These are phyloP conservation scores for Nematocida major DNA, from an alignment of 371 early-diverging fungal genomes.

Conservation along the genomic window DNA sequence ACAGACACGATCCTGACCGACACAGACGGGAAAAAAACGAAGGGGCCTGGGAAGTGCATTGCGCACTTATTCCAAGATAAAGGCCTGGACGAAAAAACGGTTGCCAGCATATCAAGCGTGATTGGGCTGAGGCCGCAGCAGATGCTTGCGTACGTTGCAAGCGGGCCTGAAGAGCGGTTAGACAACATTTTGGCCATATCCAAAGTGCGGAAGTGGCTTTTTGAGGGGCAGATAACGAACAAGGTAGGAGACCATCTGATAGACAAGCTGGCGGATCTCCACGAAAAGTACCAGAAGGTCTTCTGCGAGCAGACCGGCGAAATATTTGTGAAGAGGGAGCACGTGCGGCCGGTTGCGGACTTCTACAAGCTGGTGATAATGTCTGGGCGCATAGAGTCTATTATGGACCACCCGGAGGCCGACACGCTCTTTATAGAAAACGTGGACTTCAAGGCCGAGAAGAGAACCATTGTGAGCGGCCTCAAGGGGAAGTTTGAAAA, in stretches of 20 bases:
- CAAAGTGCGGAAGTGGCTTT: conserved; percentile 45
- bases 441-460: conserved; percentile 52
- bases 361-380: conserved; percentile 62
- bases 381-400: conserved; percentile 59
- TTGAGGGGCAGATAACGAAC: conserved; percentile 43
- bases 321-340: conserved; percentile 4
- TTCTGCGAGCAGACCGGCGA: conserved; percentile 16
- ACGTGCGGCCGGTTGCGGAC: conserved; percentile 15
- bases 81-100: background rate
- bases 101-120: conserved; percentile 13
- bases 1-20: background rate
- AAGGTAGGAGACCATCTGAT: conserved; percentile 26
- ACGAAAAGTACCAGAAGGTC: conserved; percentile 18
- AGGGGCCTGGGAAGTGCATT: conserved; percentile 28
- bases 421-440: conserved; percentile 63
- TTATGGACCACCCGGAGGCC: conserved; percentile 60
- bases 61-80: background rate
- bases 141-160: conserved; percentile 29
- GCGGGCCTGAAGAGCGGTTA: conserved; percentile 3
- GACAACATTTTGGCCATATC: conserved; percentile 28
- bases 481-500: conserved; percentile 55
- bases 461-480: conserved; percentile 62
- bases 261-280: conserved; percentile 21
- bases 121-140: conserved; percentile 38
- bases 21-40: conserved; percentile 23